phyloP scores from a whole-genome alignment of 352 stramenopile genomes.

The Phytophthora kernoviae region DNA sequence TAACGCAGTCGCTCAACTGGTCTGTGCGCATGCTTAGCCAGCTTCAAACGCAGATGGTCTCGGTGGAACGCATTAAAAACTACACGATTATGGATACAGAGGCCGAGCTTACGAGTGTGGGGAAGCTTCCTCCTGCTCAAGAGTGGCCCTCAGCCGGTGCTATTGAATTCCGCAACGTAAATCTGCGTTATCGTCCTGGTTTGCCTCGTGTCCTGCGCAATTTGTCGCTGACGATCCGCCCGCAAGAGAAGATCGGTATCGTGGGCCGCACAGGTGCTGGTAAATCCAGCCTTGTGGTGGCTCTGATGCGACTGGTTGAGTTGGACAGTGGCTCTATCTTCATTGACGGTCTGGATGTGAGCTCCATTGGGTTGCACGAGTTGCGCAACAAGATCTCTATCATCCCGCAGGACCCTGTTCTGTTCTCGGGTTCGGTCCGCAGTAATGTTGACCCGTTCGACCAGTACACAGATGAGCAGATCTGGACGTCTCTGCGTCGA shows the following conservation, averaged over 20 bases:
- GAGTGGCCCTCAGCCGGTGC: slow-evolving; percentile 86
- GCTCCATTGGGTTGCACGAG: slow-evolving; percentile 53
- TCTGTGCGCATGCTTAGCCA: slow-evolving; percentile 77
- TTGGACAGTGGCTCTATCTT: slow-evolving; percentile 66
- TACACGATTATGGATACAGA: slow-evolving; percentile 70
- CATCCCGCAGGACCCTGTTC: slow-evolving; percentile 94
- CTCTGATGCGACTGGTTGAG: slow-evolving; percentile 92
- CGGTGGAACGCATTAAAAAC: slow-evolving; percentile 75
- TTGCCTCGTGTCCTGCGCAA: slow-evolving; percentile 66
- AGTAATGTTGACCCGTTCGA: slow-evolving; percentile 94
- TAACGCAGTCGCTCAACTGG: slow-evolving; percentile 83
- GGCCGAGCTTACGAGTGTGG: slow-evolving; percentile 90
- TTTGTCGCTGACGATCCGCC: slow-evolving; percentile 80
- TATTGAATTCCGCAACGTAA: slow-evolving; percentile 90
- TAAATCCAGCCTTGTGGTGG: slow-evolving; percentile 91
- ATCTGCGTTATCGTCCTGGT: slow-evolving; percentile 86
- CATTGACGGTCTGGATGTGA: slow-evolving; percentile 72
- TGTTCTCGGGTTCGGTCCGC: slow-evolving; percentile 94
- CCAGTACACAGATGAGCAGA: slow-evolving; percentile 86
- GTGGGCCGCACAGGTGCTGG: slow-evolving; percentile 87
- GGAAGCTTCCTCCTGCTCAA: slow-evolving; percentile 53
- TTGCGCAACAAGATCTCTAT: slow-evolving; percentile 79
- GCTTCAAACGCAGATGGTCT: slow-evolving; percentile 82
- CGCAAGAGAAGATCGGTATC: slow-evolving; percentile 87
- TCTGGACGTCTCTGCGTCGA: slow-evolving; percentile 84